These are phyloP conservation scores for Phytophthora gonapodyides DNA, from an alignment of 352 stramenopile species.

Conservation along the genomic window DNA sequence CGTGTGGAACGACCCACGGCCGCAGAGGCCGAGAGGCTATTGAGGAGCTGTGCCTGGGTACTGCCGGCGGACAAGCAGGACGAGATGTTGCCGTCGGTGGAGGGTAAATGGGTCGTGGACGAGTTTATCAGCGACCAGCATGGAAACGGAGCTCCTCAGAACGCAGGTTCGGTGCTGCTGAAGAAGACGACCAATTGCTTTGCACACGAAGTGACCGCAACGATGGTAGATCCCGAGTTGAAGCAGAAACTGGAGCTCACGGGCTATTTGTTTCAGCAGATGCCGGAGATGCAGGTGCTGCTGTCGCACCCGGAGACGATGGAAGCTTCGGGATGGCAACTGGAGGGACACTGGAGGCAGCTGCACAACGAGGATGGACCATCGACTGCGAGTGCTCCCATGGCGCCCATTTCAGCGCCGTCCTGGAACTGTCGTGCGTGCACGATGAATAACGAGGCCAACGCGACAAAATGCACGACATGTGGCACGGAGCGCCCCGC, in stretches of 20 bases:
- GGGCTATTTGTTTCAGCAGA: slow-evolving; percentile 57
- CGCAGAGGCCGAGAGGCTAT: slow-evolving; percentile 40
- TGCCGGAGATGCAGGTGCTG: slow-evolving; percentile 58
- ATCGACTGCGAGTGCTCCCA: slow-evolving; percentile 17
- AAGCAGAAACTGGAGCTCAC: slow-evolving; percentile 63
- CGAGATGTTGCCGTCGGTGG: slow-evolving; percentile 60
- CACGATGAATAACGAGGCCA: slow-evolving; percentile 76
- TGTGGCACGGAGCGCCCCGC: slow-evolving; percentile 66
- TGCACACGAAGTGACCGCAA: slow-evolving; percentile 64
- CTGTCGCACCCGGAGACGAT: slow-evolving; percentile 37
- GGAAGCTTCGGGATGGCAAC: slow-evolving; percentile 39
- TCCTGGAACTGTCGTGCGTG: slow-evolving; percentile 77
- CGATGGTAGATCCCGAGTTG: slow-evolving; percentile 42
- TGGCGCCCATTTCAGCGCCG: slow-evolving; percentile 29
- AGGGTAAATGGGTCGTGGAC: slow-evolving; percentile 83
- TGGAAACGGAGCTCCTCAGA: slow-evolving; percentile 41
- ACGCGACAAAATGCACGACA: slow-evolving; percentile 65
- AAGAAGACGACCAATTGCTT: slow-evolving; percentile 60
- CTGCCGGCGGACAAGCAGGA: slow-evolving; percentile 42
- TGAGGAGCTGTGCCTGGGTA: slow-evolving; percentile 72
- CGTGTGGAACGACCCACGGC: slow-evolving; percentile 44
- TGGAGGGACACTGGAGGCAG: slow-evolving; percentile 85
- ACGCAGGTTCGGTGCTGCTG: slow-evolving; percentile 73
- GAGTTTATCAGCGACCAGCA: slow-evolving; percentile 74
- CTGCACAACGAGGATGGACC: slow-evolving; percentile 43